These are phyloP conservation scores for Anthracocystis walkeri DNA, from an alignment of 1,284 basidiomycete genomes.

Conservation along the genomic window DNA sequence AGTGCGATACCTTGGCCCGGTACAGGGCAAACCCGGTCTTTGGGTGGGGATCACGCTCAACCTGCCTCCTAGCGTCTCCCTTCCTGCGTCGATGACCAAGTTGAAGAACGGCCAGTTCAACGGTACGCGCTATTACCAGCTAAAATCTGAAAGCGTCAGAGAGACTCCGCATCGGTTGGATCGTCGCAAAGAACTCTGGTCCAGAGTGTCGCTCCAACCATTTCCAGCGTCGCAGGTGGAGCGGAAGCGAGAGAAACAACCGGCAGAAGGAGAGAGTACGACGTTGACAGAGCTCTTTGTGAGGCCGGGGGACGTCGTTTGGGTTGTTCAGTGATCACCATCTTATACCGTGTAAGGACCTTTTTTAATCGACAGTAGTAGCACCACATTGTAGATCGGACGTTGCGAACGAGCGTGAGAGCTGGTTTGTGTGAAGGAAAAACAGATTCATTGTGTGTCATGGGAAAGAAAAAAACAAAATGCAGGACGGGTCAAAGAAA, in stretches of 20 bases:
- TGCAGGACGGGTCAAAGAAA: neutral
- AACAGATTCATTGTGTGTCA: neutral
- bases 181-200: conserved; percentile 8
- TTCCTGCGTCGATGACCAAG: neutral
- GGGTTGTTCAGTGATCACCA: conserved; percentile 42
- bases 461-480: neutral
- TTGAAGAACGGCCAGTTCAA: conserved; percentile 78
- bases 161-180: conserved; percentile 6
- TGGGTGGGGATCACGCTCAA: conserved; percentile 53
- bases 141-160: conserved; percentile 64
- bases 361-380: no score
- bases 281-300: conserved; percentile 36
- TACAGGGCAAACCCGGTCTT: conserved; percentile 25
- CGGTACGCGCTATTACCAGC: conserved; percentile 80
- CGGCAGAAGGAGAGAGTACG: neutral
- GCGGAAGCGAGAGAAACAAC: neutral
- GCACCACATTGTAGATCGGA: no score
- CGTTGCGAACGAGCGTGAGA: neutral
- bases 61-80: neutral
- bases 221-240: conserved; percentile 6
- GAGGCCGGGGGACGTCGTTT: conserved; percentile 50
- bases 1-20: conserved; percentile 58
- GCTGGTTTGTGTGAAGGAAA: neutral
- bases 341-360: neutral
- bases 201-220: conserved; percentile 5